A percentile compares a stretch with the other conserved stretches of the same genome.
Conservation (phyloP, 2,329 filamentous ascomycete genomes). For the Tolypocladium nubicola region DNA sequence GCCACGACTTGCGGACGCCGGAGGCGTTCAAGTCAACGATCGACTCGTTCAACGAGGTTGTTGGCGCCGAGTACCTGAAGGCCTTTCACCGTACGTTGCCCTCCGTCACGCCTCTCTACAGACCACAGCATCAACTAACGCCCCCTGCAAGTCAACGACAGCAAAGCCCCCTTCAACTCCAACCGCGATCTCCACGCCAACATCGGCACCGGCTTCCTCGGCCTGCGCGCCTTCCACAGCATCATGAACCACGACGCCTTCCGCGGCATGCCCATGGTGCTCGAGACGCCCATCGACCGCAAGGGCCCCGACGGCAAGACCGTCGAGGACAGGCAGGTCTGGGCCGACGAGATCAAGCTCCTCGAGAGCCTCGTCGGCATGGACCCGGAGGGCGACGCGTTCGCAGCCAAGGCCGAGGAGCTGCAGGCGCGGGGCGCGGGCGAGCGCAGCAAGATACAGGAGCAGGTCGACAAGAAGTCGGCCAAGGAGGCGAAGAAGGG, state of each 20-base stretch:
- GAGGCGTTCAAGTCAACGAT: constrained; percentile 65
- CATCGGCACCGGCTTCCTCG: constrained; percentile 90
- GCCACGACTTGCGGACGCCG: constrained; percentile 76
- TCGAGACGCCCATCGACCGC: constrained; percentile 88
- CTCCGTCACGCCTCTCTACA: background rate
- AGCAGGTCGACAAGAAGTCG: constrained; percentile 67
- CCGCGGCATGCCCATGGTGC: constrained; percentile 73
- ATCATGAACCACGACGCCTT: constrained; percentile 76
- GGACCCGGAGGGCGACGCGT: constrained; percentile 66
- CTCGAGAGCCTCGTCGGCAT: constrained; percentile 81
- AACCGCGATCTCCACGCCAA: constrained; percentile 89
- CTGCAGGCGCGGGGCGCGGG: constrained; percentile 56
- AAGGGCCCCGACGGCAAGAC: constrained; percentile 54
- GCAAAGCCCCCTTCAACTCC: constrained; percentile 76
- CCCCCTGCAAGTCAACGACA: constrained; percentile 62
- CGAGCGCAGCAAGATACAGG: constrained; percentile 66
- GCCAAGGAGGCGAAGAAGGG: constrained; percentile 42
- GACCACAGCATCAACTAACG: background rate
- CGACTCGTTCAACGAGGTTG: constrained; percentile 61
- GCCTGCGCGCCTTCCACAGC: constrained; percentile 80
- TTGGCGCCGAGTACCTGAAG: constrained; percentile 70
- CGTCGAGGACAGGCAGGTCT: constrained; percentile 70
- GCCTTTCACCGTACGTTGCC: constrained; percentile 56
- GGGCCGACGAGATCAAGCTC: constrained; percentile 91
- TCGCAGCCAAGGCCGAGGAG: constrained; percentile 51